Evolutionary conservation across 169 alveolate species (phyloP).

Genomic region (Plasmodium vinckei): DNA sequence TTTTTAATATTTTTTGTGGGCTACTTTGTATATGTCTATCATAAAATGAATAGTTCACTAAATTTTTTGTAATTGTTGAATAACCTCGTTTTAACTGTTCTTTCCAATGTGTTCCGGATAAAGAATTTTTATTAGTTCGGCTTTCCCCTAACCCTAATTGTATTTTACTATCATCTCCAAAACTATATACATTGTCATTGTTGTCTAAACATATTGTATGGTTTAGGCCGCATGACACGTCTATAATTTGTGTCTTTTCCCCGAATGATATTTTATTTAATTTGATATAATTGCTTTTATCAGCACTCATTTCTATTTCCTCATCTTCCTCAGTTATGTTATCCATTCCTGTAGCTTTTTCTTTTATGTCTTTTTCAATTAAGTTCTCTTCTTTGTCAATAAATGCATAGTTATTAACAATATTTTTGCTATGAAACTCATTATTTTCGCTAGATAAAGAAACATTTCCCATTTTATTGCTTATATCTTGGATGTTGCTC

Average conservation of each 20-base stretch:
- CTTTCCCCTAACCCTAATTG: constrained; percentile 76
- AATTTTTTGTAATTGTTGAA: constrained; percentile 66
- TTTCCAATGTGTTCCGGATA: constrained; percentile 72
- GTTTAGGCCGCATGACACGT: constrained; percentile 70
- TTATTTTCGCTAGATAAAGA: background rate
- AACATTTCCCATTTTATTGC: background rate
- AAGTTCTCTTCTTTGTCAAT: background rate
- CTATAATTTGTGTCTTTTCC: constrained; percentile 55
- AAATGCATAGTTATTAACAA: background rate
- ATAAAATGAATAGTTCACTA: constrained; percentile 73
- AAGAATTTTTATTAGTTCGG: constrained; percentile 72
- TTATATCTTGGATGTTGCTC: background rate
- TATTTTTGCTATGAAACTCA: background rate
- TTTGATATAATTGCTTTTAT: constrained; percentile 35
- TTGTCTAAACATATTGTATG: constrained; percentile 71
- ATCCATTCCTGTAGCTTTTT: background rate
- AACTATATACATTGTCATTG: constrained; percentile 66
- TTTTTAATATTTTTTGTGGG: constrained; percentile 67
- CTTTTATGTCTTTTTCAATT: background rate
- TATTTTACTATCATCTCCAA: constrained; percentile 76
- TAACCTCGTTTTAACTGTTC: constrained; percentile 74
- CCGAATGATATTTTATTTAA: constrained; percentile 65
- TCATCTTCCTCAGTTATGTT: background rate
- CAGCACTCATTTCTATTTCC: background rate
- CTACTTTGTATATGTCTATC: constrained; percentile 75